Base-by-base conservation (phyloP, 495 filamentous ascomycete species). In the Penicillium robsamsonii region DNA sequence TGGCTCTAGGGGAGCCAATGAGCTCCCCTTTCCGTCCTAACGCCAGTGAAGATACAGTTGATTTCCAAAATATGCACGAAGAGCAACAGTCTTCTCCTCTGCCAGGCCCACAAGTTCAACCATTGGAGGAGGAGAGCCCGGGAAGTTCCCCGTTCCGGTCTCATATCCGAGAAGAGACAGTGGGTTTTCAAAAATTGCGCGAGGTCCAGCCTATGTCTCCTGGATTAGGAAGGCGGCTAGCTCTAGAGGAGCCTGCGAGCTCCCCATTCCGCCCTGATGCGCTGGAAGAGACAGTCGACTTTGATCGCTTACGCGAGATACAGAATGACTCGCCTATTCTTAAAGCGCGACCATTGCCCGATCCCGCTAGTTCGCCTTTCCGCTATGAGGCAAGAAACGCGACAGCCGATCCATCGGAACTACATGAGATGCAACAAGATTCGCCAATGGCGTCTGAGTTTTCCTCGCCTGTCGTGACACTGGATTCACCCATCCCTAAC, bases 21-120 rank as follows among this genome's bases (percentile, higher is more conserved):
- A 76, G 73, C 45, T 78, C 75, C 1, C 75, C 75, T 0, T 78
- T 76, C 54, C 66, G 68, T 40, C 58, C 58, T 11, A 68, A 75
- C 33, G 65, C 50, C 1, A 57, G 60, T 46, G 73, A 75, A 18
- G 69, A 72, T 40, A 71, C 69, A 2, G 67, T 70, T 9, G 70
- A 70, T 51, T 63, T 73, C 37, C 61, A 64, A 7, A 61, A 56
- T 44, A 37, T 71, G 42, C 65, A 58, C 8, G 58, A 66, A 10
- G 55, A 33, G 27, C 57, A 62, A 24, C 56, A 20, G 25, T 49
- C 56, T 30, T 67, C 61, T 3, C 29, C 54, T 18, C 38, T 46
- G 5, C 18, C 41, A 25, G 33, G 20, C 17, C 37, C 30, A 12
- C 18, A 46, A n/a, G 5, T 46, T 37, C 13, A 46, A 20, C 15